phyloP scores from a whole-genome alignment of 2,329 filamentous ascomycete genomes.

The Rutstroemia sp. region DNA sequence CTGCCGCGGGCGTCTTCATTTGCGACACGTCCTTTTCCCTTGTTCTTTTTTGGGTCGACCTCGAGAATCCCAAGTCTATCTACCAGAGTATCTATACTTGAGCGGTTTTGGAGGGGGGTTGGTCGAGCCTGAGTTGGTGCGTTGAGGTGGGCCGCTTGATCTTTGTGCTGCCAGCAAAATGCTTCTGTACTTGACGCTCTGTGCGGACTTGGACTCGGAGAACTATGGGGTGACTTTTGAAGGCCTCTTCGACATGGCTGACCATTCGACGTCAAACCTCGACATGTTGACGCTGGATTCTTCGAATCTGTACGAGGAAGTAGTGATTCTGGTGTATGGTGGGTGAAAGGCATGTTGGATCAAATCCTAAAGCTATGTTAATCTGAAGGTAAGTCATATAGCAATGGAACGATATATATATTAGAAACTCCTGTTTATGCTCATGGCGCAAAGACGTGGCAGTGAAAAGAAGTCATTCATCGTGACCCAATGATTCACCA shows the following conservation, averaged over 20 bases:
- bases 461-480: conserved; percentile 6
- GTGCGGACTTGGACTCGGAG: conserved; percentile 22
- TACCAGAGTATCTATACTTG: conserved; percentile 81
- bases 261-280: conserved; percentile 78
- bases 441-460: conserved; percentile 5
- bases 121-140: conserved; percentile 22
- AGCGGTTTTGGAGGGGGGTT: conserved; percentile 41
- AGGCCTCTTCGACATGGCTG: conserved; percentile 73
- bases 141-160: conserved; percentile 50
- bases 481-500: conserved; percentile 9
- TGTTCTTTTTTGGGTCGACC: conserved; percentile 36
- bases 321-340: conserved; percentile 72
- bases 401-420: conserved; percentile 5
- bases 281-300: conserved; percentile 76
- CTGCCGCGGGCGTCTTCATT: conserved; percentile 5
- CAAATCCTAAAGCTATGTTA: not conserved
- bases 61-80: conserved; percentile 72
- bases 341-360: conserved; percentile 52
- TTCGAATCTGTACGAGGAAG: conserved; percentile 77
- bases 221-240: conserved; percentile 33
- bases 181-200: conserved; percentile 23
- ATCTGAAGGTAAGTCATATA: not conserved
- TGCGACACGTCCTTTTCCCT: conserved; percentile 19
- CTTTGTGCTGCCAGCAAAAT: conserved; percentile 94
- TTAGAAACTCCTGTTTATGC: not conserved